phyloP scores from a whole-genome alignment of 1,284 basidiomycete species.

The Cutaneotrichosporon spelunceum region DNA sequence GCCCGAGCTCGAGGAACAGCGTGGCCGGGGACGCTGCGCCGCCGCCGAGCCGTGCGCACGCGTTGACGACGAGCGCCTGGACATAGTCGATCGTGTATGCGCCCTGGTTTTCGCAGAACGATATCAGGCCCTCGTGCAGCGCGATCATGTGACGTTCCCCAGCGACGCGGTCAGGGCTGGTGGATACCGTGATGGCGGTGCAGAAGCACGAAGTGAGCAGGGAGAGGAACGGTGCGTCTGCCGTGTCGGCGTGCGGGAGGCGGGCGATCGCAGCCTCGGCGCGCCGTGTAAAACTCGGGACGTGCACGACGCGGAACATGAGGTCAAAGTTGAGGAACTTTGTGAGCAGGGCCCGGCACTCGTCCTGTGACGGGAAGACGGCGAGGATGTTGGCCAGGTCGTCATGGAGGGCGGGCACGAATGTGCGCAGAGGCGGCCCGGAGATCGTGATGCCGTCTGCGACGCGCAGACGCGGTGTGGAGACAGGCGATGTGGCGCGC shows the following conservation, averaged over 20 bases:
- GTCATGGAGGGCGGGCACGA: background rate
- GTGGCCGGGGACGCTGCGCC: background rate
- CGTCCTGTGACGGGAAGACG: slow-evolving; percentile 3
- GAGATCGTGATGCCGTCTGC: slow-evolving; percentile 2
- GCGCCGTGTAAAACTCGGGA: slow-evolving; percentile 8
- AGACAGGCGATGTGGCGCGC: background rate
- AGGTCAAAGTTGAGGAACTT: slow-evolving; percentile 9
- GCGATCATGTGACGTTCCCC: slow-evolving; percentile 1
- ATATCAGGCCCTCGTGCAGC: background rate
- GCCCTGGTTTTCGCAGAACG: slow-evolving; percentile 4
- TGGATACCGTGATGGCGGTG: background rate
- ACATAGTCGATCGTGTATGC: background rate
- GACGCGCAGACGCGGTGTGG: background rate
- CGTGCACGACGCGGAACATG: slow-evolving; percentile 13
- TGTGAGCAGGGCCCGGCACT: slow-evolving; percentile 8
- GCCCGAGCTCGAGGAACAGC: slow-evolving; percentile 1
- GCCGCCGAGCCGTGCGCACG: background rate
- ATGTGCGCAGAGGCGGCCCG: background rate
- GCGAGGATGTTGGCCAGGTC: slow-evolving; percentile 2
- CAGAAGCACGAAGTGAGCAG: slow-evolving; percentile 1
- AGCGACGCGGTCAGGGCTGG: background rate
- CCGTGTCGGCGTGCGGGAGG: background rate
- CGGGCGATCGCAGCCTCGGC: slow-evolving; percentile 7
- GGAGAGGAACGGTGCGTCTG: slow-evolving; percentile 5
- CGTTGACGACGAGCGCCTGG: background rate